Evolutionary conservation across 1,284 basidiomycete species (phyloP), one percentile per base, ranked within the genome.

Genomic region (Agroathelia rolfsii): DNA sequence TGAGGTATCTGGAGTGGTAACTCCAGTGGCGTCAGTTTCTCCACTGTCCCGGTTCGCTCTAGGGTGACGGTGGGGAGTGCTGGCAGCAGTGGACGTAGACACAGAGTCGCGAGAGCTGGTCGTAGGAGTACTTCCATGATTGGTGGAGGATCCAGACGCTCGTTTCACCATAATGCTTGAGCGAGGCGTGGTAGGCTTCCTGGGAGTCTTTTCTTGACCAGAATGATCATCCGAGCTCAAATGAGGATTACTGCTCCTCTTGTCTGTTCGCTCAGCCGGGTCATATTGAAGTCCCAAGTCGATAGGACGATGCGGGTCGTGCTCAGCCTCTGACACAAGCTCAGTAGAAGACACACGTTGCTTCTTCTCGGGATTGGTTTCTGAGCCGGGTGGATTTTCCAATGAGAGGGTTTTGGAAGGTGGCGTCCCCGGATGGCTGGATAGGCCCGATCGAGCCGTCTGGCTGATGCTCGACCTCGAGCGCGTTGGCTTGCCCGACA

Each of bases 121-220:
- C 8, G 80, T 71, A 11, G 72, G 78, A 6, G 83, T 77, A 53
- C 76, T 78, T 7, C 78, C 72, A 55, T 85, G 80, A 30, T 75
- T 89, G 16, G 88, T 84, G 2, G 89, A 93, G 3, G 87, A 90
- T 14, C 81, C 76, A 9, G 90, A 94, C 37, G 82, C 82, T 34
- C 88, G 80, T 57, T 94, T 93, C 17, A 74, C 69, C 15, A 73
- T 78, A 53, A 82, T 77, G 51, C 78, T 85, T 31, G 76, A 64
- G 35, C 82, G 71, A 35, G 71, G 51, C 8, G 67, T 62, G 25
- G 59, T 53, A 26, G 66, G 51, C 55, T 81, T 84, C 62, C 73
- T 81, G 6, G 70, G 62, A 11, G 72, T 69, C 60, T 76, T 79
- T 31, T 84, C 79, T 32, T 59, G 58, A 13, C 56, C 53, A 9